Conservation (phyloP, 1,284 basidiomycete genomes). For the Pyrrhoderma noxium region DNA sequence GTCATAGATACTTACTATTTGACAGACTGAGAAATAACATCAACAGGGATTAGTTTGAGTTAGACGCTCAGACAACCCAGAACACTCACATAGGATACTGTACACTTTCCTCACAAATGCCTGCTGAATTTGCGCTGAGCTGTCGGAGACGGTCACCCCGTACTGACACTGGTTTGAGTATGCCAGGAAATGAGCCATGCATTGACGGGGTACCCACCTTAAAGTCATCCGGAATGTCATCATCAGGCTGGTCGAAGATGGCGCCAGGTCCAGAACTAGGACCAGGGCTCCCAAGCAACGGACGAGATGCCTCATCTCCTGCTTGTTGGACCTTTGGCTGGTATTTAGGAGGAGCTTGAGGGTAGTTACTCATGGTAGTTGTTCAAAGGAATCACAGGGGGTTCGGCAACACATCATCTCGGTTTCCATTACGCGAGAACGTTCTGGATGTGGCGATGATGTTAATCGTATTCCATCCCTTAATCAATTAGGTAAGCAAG, state of each 20-base stretch:
- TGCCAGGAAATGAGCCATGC: background rate
- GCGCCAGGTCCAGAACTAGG: constrained; percentile 37
- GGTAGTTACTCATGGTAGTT: constrained; percentile 32
- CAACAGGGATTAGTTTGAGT: constrained; percentile 9
- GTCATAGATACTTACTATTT: constrained; percentile 46
- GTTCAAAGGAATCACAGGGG: background rate
- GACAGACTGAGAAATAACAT: constrained; percentile 44
- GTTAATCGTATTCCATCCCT: too few relatives aligned
- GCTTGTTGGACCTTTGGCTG: constrained; percentile 30
- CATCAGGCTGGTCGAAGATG: constrained; percentile 62
- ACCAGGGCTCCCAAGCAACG: constrained; percentile 41
- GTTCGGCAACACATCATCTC: too few relatives aligned
- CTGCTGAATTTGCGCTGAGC: constrained; percentile 59
- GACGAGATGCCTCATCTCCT: constrained; percentile 34
- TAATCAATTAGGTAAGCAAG: too few relatives aligned
- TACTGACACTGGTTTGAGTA: constrained; percentile 40
- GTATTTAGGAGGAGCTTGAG: constrained; percentile 51
- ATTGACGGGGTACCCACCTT: constrained; percentile 42
- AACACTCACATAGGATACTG: constrained; percentile 63
- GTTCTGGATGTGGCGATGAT: too few relatives aligned
- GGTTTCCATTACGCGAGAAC: too few relatives aligned
- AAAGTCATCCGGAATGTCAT: constrained; percentile 77
- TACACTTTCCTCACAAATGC: constrained; percentile 80
- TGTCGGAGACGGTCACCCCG: constrained; percentile 69
- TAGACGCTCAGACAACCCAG: background rate